These are phyloP conservation scores for Aureobasidium sp. DNA, from an alignment of 2,329 filamentous ascomycete species.

Conservation along the genomic window DNA sequence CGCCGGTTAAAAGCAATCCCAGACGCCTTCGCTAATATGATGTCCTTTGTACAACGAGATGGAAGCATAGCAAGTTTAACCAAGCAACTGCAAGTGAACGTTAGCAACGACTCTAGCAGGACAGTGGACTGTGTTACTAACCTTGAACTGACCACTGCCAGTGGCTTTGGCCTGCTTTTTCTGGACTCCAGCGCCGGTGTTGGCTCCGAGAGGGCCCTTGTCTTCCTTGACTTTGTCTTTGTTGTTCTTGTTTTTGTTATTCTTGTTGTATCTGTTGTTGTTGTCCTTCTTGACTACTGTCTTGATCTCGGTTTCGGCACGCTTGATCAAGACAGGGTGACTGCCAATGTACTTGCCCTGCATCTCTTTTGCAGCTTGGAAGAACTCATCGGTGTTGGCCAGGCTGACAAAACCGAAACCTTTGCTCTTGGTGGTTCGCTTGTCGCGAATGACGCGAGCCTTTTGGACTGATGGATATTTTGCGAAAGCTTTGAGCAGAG, in stretches of 20 bases:
- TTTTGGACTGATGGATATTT: constrained; percentile 85
- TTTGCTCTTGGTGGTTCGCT: constrained; percentile 91
- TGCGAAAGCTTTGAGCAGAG: constrained; percentile 84
- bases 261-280: constrained; percentile 45
- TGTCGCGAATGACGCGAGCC: constrained; percentile 88
- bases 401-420: constrained; percentile 97
- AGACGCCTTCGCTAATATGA: constrained; percentile 8
- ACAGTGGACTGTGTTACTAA: background rate
- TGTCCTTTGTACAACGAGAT: background rate
- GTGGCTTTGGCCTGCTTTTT: constrained; percentile 28
- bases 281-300: constrained; percentile 50
- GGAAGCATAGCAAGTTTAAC: background rate
- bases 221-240: constrained; percentile 39
- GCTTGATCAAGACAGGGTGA: constrained; percentile 70
- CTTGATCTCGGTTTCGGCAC: constrained; percentile 87
- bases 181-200: constrained; percentile 30
- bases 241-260: constrained; percentile 25
- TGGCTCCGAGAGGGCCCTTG: constrained; percentile 27
- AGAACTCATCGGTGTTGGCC: constrained; percentile 90
- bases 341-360: constrained; percentile 98
- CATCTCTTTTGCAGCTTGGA: constrained; percentile 95
- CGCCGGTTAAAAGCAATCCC: background rate
- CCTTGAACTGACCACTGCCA: constrained; percentile 11
- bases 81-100: constrained; percentile 2
- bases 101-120: background rate